A percentile compares a stretch with the other conserved stretches of the same genome.
phyloP scores from a whole-genome alignment of 345 rosid genomes.

The Eucalyptus globulus region DNA sequence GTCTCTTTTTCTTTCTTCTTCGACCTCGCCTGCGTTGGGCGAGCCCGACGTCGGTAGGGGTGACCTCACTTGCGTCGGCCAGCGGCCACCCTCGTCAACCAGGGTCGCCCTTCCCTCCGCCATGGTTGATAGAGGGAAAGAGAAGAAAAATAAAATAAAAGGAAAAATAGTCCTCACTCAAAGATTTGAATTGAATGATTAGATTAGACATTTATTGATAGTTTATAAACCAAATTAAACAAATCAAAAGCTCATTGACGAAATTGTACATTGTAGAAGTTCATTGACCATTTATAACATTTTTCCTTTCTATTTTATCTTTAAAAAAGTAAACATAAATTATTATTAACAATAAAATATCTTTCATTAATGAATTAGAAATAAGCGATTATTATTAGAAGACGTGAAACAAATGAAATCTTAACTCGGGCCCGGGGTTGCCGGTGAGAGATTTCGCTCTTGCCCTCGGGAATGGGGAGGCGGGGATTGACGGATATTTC shows the following conservation, averaged over 20 bases:
- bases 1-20: too few species aligned
- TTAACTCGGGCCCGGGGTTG: too few species aligned
- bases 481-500: not conserved
- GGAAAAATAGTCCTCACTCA: accelerated
- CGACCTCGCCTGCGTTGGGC: too few species aligned
- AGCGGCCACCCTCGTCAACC: accelerated
- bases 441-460: accelerated
- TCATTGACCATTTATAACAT: accelerated
- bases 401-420: too few species aligned
- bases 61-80: accelerated
- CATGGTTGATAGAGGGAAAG: accelerated
- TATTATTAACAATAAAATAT: accelerated
- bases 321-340: too few species aligned
- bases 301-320: accelerated
- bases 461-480: not conserved
- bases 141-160: too few species aligned
- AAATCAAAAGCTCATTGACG: accelerated
- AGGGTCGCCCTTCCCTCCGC: accelerated
- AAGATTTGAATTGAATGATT: accelerated
- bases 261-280: too few species aligned
- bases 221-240: accelerated
- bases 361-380: not conserved
- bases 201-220: accelerated
- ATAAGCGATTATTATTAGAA: too few species aligned
- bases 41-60: accelerated